phyloP scores from a whole-genome alignment of 2,329 filamentous ascomycete species.

The Exophiala sp. region DNA sequence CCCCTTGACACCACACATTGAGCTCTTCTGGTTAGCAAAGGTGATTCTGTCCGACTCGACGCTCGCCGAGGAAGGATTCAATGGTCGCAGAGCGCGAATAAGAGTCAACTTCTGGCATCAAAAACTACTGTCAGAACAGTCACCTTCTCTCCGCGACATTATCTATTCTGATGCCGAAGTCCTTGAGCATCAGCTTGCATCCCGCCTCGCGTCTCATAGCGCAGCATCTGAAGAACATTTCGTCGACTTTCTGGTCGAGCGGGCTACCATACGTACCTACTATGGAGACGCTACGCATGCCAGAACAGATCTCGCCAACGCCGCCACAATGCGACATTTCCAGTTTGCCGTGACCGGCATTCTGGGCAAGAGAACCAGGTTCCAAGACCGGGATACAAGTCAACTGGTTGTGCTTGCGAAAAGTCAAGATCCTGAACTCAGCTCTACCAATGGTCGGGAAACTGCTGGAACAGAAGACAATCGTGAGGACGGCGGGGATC shows the following conservation, averaged over 20 bases:
- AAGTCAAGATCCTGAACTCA: conserved; percentile 45
- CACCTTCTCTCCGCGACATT: conserved; percentile 52
- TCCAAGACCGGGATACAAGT: conserved; percentile 51
- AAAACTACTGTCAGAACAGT: conserved; percentile 58
- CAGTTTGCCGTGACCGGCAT: conserved; percentile 78
- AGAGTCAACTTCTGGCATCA: conserved; percentile 70
- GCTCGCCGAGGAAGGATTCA: conserved; percentile 42
- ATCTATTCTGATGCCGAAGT: conserved; percentile 56
- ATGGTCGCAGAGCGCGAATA: conserved; percentile 56
- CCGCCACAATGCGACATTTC: conserved; percentile 62
- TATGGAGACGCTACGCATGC: conserved; percentile 76
- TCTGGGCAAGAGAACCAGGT: conserved; percentile 60
- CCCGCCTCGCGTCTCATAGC: conserved; percentile 31
- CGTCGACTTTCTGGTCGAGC: conserved; percentile 67
- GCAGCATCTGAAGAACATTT: conserved; percentile 30
- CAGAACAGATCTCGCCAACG: conserved; percentile 61
- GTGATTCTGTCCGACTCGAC: conserved; percentile 48
- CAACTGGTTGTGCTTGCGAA: conserved; percentile 87
- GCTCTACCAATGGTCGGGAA: not conserved
- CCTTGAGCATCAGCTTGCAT: conserved; percentile 38
- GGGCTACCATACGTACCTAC: conserved; percentile 74
- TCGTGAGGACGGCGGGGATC: conserved; percentile 12
- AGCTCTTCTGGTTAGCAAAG: conserved; percentile 74
- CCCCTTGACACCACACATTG: conserved; percentile 72
- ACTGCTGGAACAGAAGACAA: not conserved